phyloP scores from a whole-genome alignment of 345 rosid genomes.

The Eucalyptus dawsonii region DNA sequence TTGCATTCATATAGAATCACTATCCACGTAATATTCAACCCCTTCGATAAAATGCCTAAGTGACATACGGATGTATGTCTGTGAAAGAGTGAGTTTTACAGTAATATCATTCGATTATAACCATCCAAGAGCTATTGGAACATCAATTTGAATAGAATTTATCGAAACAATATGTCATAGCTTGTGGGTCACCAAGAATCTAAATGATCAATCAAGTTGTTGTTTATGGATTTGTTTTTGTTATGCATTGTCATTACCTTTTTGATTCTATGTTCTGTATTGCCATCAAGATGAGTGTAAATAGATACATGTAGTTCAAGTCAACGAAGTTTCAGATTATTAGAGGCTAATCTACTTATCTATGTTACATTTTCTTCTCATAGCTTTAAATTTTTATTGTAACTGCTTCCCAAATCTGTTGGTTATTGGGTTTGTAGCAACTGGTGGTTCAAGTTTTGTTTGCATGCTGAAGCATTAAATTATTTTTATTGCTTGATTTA shows the following conservation, averaged over 20 bases:
- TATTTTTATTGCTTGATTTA: background rate
- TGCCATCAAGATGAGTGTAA: background rate
- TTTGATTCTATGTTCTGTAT: background rate
- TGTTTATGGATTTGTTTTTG: background rate
- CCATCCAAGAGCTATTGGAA: background rate
- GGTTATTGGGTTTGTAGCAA: background rate
- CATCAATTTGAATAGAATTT: background rate
- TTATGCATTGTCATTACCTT: background rate
- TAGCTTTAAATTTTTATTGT: background rate
- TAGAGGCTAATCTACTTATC: background rate
- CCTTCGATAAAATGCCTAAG: background rate
- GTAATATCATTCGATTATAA: background rate
- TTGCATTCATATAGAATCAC: background rate
- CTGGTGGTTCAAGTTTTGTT: background rate
- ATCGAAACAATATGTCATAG: background rate
- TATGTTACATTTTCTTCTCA: background rate
- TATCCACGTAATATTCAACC: background rate
- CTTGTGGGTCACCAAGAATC: background rate
- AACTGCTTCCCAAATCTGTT: background rate
- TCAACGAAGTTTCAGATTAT: background rate
- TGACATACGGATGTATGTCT: background rate
- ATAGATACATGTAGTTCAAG: background rate
- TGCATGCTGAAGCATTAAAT: background rate
- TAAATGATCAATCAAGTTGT: background rate
- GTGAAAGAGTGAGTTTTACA: background rate